Conservation (phyloP, 2,329 filamentous ascomycete genomes). For the Trichoderma brevicompactum region DNA sequence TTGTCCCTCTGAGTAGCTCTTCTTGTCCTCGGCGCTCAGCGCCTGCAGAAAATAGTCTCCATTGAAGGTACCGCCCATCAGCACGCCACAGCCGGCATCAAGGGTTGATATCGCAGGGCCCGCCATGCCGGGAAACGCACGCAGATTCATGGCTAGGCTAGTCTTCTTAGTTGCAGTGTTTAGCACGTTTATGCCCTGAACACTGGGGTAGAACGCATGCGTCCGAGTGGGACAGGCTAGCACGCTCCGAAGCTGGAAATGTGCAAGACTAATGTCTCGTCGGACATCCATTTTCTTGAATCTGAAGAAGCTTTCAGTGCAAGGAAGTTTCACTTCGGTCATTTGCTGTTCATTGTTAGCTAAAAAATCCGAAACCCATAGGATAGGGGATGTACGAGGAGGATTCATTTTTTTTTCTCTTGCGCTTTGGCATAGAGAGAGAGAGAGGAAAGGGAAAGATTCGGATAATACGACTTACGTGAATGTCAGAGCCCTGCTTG, state of each 20-base stretch:
- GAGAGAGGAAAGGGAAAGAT: neutral
- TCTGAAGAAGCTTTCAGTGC: slow-evolving; percentile 57
- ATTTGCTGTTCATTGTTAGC: neutral
- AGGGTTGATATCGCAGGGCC: slow-evolving; percentile 54
- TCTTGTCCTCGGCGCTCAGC: slow-evolving; percentile 47
- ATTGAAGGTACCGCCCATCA: slow-evolving; percentile 63
- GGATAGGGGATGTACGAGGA: neutral
- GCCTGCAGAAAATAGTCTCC: slow-evolving; percentile 59
- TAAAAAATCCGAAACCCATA: neutral
- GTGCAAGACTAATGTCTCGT: slow-evolving; percentile 59
- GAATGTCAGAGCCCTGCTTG: slow-evolving; percentile 51
- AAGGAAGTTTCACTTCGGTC: slow-evolving; percentile 41
- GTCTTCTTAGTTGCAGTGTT: slow-evolving; percentile 54
- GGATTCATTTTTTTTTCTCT: neutral
- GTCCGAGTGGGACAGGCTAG: slow-evolving; percentile 61
- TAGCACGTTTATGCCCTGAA: slow-evolving; percentile 54
- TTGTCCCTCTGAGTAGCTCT: slow-evolving; percentile 48
- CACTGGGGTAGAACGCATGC: slow-evolving; percentile 61
- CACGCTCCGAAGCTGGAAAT: slow-evolving; percentile 69
- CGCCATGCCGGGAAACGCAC: slow-evolving; percentile 43
- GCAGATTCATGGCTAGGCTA: slow-evolving; percentile 52
- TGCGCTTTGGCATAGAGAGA: neutral
- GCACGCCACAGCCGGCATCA: slow-evolving; percentile 56
- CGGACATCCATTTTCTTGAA: slow-evolving; percentile 63
- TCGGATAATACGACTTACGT: neutral